phyloP scores from a whole-genome alignment of 768 basidiomycete species.

The Termitomyces sp. region DNA sequence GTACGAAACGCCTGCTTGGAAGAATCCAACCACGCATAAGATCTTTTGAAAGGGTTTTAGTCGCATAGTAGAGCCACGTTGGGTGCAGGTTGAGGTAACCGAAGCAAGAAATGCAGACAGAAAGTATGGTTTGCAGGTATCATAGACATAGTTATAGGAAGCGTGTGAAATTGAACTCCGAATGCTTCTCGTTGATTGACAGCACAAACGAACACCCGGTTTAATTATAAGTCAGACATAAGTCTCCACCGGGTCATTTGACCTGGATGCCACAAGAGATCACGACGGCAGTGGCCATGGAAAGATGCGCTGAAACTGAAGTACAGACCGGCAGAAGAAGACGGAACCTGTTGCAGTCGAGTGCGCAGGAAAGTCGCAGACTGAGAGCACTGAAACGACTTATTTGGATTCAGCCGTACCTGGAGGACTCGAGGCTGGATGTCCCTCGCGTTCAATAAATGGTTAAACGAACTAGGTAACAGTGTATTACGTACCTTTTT shows the following conservation, averaged over 20 bases:
- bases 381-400: no score
- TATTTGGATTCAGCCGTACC: no score
- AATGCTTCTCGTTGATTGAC: neutral
- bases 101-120: neutral
- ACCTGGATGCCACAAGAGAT: neutral
- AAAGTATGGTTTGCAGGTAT: neutral
- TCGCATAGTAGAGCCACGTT: conserved; percentile 4
- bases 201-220: neutral
- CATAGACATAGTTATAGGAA: neutral
- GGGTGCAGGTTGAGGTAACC: neutral
- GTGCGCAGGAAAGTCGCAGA: no score
- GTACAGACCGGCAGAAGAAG: no score
- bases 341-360: no score
- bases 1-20: neutral
- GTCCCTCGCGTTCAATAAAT: no score
- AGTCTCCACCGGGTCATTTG: neutral
- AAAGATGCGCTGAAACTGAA: neutral
- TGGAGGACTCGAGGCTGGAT: no score
- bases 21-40: conserved; percentile 1
- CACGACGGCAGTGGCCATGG: neutral
- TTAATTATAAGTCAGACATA: no score
- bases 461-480: no score
- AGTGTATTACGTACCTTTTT: no score
- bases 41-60: neutral
- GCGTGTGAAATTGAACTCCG: neutral